These are phyloP conservation scores for Aspergillus asperescens DNA, from an alignment of 495 filamentous ascomycete genomes.

Conservation along the genomic window DNA sequence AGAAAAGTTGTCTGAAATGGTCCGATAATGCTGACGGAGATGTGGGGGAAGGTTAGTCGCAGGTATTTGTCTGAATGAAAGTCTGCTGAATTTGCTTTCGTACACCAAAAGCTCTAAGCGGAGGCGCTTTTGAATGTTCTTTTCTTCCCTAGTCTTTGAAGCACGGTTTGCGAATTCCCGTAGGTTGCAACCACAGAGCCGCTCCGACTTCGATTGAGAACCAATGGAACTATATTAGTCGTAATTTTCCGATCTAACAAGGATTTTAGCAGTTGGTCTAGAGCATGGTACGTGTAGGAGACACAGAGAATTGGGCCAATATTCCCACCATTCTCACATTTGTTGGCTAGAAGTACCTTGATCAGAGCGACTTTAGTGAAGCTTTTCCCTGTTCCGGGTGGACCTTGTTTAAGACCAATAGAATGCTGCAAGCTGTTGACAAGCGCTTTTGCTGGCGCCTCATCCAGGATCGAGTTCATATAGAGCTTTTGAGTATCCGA, in stretches of 20 bases:
- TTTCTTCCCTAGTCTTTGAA: slow-evolving; percentile 39
- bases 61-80: slow-evolving; percentile 1
- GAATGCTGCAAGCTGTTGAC: slow-evolving; percentile 49
- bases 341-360: slow-evolving; percentile 58
- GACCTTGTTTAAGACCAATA: slow-evolving; percentile 69
- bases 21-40: slow-evolving; percentile 4
- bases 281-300: slow-evolving; percentile 68
- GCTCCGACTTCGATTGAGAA: slow-evolving; percentile 56
- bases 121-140: slow-evolving; percentile 14
- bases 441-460: slow-evolving; percentile 53
- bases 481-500: slow-evolving; percentile 38
- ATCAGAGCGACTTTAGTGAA: slow-evolving; percentile 55
- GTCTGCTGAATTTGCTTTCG: slow-evolving; percentile 11
- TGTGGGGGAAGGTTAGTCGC: slow-evolving; percentile 17
- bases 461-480: slow-evolving; percentile 47
- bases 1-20: slow-evolving; percentile 27
- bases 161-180: slow-evolving; percentile 26
- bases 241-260: slow-evolving; percentile 48
- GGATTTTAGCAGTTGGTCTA: slow-evolving; percentile 68
- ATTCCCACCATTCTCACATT: slow-evolving; percentile 20
- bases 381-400: slow-evolving; percentile 75
- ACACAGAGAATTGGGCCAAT: slow-evolving; percentile 63
- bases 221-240: slow-evolving; percentile 61
- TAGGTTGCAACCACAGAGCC: slow-evolving; percentile 37
- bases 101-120: slow-evolving; percentile 9